These are phyloP conservation scores for Rickenella mellea DNA, from an alignment of 768 basidiomycete genomes.

Conservation along the genomic window DNA sequence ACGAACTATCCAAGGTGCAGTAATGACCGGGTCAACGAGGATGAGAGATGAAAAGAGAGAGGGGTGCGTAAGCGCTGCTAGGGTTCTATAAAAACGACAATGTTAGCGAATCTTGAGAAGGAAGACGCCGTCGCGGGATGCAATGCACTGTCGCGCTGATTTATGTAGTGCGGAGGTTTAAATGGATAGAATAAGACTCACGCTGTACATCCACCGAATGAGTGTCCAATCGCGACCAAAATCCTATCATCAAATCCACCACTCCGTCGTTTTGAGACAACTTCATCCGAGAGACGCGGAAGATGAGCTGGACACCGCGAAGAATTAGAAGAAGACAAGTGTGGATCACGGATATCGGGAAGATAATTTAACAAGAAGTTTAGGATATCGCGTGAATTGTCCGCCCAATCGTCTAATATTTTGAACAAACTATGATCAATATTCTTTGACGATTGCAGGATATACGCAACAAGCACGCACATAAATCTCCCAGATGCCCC, in stretches of 20 bases:
- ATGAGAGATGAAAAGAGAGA: conserved; percentile 68
- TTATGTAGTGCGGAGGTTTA: no score
- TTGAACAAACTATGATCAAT: background rate
- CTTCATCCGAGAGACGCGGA: conserved; percentile 31
- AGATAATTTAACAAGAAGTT: conserved; percentile 67
- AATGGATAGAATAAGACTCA: no score
- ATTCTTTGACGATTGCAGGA: no score
- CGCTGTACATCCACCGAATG: conserved; percentile 73
- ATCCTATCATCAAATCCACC: conserved; percentile 43
- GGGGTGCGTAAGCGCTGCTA: no score
- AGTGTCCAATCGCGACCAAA: conserved; percentile 74
- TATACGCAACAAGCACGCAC: conserved; percentile 32
- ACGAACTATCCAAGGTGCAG: conserved; percentile 9
- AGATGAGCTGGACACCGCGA: conserved; percentile 43
- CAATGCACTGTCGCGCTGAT: background rate
- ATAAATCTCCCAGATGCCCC: conserved; percentile 42
- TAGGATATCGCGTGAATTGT: conserved; percentile 68
- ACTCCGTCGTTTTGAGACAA: conserved; percentile 30
- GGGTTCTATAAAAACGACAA: no score
- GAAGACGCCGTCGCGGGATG: no score
- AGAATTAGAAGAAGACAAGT: no score
- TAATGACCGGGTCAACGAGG: conserved; percentile 73
- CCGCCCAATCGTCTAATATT: conserved; percentile 62
- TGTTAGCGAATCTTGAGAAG: no score
- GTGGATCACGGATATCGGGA: no score